phyloP scores from a whole-genome alignment of 371 early-diverging fungal genomes.

The Mortierella sp. region DNA sequence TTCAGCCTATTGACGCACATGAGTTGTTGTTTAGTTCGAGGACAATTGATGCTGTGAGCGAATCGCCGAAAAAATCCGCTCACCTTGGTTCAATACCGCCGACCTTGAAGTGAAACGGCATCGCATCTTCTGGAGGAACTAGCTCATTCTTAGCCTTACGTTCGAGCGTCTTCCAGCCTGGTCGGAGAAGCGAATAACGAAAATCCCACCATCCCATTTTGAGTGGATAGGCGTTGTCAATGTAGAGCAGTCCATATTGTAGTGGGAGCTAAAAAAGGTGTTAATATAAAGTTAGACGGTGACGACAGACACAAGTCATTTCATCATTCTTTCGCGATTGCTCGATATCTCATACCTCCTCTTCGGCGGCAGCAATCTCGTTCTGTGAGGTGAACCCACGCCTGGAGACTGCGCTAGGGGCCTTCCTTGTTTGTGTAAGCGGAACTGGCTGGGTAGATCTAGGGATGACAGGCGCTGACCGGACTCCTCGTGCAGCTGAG shows the following conservation, averaged over 20 bases:
- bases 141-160: constrained; percentile 54
- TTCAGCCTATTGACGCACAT: constrained; percentile 34
- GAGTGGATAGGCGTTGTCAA: constrained; percentile 55
- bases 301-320: constrained; percentile 4
- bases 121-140: constrained; percentile 57
- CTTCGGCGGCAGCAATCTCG: constrained; percentile 7
- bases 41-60: not conserved
- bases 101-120: constrained; percentile 63
- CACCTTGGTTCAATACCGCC: constrained; percentile 63
- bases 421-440: constrained; percentile 15
- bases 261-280: constrained; percentile 24
- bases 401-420: not conserved
- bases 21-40: not conserved
- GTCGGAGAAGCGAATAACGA: constrained; percentile 42
- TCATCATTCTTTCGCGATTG: not conserved
- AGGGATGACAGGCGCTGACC: constrained; percentile 2
- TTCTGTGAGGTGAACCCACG: constrained; percentile 22
- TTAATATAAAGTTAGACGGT: constrained; percentile 9
- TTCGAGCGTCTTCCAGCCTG: constrained; percentile 53
- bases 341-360: constrained; percentile 25
- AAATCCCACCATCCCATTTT: constrained; percentile 56
- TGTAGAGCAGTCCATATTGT: constrained; percentile 55
- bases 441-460: constrained; percentile 8
- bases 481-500: not conserved
- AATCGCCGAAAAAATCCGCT: not conserved